phyloP scores from a whole-genome alignment of 495 filamentous ascomycete species.

The Copromyces sp. region DNA sequence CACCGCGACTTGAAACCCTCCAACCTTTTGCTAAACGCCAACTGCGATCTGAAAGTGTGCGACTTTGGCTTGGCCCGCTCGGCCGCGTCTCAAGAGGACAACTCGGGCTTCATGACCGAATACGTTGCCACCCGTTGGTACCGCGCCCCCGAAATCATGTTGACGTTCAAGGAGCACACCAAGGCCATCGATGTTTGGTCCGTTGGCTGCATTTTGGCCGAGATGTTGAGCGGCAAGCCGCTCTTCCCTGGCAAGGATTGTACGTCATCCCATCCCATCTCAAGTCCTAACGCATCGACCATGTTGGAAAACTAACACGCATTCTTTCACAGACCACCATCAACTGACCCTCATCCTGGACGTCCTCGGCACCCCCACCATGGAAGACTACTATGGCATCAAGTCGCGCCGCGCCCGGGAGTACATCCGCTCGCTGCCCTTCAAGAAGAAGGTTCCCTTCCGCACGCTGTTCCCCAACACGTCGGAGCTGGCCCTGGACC shows the following conservation, averaged over 20 bases:
- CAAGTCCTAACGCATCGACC: not conserved
- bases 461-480: constrained; percentile 96
- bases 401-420: constrained; percentile 96
- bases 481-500: constrained; percentile 82
- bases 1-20: constrained; percentile 97
- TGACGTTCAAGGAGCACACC: constrained; percentile 99
- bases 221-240: constrained; percentile 98
- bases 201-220: constrained; percentile 97
- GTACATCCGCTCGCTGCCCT: constrained; percentile 98
- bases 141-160: constrained; percentile 98
- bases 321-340: constrained; percentile 65
- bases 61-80: constrained; percentile 95
- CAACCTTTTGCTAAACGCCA: constrained; percentile 93
- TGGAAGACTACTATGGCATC: constrained; percentile 99
- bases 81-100: constrained; percentile 90
- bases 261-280: constrained; percentile 35
- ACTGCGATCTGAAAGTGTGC: constrained; percentile 98
- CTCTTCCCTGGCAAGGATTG: constrained; percentile 98
- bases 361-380: constrained; percentile 95
- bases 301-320: not conserved
- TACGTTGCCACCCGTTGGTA: constrained; percentile 99
- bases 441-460: constrained; percentile 99
- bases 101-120: constrained; percentile 99
- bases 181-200: constrained; percentile 99
- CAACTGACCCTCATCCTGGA: constrained; percentile 97